A percentile compares a stretch with the other conserved stretches of the same genome.
Conservation (phyloP, 140 eudicot genomes). For the Senecio squalidus region DNA sequence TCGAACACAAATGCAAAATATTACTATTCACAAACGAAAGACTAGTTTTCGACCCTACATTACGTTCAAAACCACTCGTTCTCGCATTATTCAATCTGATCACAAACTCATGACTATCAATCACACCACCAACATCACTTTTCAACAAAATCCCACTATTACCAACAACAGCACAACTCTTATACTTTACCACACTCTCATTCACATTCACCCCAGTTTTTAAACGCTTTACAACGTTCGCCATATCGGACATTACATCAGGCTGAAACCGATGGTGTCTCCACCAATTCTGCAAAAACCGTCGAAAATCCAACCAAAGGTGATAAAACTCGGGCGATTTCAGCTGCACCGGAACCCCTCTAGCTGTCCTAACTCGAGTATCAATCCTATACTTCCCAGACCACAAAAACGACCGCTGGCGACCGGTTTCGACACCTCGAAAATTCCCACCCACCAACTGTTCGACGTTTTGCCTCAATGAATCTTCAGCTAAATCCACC, state of each 20-base stretch:
- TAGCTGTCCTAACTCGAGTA: constrained; percentile 41
- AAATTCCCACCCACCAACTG: constrained; percentile 63
- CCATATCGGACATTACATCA: background rate
- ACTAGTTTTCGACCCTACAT: background rate
- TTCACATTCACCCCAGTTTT: constrained; percentile 14
- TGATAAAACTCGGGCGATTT: constrained; percentile 66
- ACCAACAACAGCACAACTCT: background rate
- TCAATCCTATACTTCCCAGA: constrained; percentile 43
- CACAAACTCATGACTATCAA: background rate
- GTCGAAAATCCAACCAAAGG: constrained; percentile 55
- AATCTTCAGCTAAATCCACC: constrained; percentile 50
- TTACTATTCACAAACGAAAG: background rate
- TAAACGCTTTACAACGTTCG: background rate
- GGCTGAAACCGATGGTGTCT: background rate
- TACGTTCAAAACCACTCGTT: background rate
- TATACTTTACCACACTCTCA: background rate
- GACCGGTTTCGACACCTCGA: constrained; percentile 25
- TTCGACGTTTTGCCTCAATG: constrained; percentile 57
- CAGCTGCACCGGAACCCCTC: constrained; percentile 50
- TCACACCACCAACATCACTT: background rate
- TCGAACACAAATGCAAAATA: background rate
- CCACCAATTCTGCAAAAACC: constrained; percentile 27
- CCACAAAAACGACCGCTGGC: constrained; percentile 55
- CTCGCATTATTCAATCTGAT: background rate
- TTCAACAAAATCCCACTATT: background rate